Conservation (phyloP, 1,284 basidiomycete species). For the Ustilago loliicola region DNA sequence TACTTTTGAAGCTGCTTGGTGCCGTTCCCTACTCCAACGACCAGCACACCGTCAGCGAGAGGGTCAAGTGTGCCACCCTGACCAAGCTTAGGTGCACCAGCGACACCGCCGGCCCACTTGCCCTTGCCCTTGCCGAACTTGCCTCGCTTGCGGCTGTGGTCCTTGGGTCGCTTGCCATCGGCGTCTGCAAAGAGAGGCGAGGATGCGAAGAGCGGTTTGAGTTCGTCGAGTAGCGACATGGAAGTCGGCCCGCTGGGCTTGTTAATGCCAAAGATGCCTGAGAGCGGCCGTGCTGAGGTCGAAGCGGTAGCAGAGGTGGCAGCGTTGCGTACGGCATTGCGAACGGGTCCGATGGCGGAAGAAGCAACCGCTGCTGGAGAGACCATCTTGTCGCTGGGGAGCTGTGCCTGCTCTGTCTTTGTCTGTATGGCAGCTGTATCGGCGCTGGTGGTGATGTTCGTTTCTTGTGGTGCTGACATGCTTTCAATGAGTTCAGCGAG, state of each 20-base stretch:
- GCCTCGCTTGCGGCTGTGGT: constrained; percentile 52
- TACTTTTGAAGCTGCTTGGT: constrained; percentile 90
- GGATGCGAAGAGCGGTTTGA: constrained; percentile 83
- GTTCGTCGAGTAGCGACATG: constrained; percentile 88
- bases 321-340: constrained; percentile 23
- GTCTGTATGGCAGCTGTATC: constrained; percentile 6
- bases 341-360: constrained; percentile 35
- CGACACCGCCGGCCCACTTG: constrained; percentile 53
- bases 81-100: constrained; percentile 78
- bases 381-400: constrained; percentile 18
- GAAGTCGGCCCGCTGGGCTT: constrained; percentile 91
- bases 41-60: constrained; percentile 89
- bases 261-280: constrained; percentile 83
- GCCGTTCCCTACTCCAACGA: constrained; percentile 88
- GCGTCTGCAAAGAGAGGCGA: constrained; percentile 80
- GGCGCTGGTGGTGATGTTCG: constrained; percentile 2
- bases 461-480: constrained; percentile 19
- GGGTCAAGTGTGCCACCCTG: constrained; percentile 97
- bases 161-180: constrained; percentile 73
- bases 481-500: neutral
- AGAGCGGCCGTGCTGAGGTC: constrained; percentile 75
- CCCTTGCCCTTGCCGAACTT: constrained; percentile 44
- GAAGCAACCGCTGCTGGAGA: constrained; percentile 13
- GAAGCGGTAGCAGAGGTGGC: constrained; percentile 33
- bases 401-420: constrained; percentile 2